Evolutionary conservation across 805 yeast species (phyloP).

Genomic region (Aciculoconidium aculeatum): DNA sequence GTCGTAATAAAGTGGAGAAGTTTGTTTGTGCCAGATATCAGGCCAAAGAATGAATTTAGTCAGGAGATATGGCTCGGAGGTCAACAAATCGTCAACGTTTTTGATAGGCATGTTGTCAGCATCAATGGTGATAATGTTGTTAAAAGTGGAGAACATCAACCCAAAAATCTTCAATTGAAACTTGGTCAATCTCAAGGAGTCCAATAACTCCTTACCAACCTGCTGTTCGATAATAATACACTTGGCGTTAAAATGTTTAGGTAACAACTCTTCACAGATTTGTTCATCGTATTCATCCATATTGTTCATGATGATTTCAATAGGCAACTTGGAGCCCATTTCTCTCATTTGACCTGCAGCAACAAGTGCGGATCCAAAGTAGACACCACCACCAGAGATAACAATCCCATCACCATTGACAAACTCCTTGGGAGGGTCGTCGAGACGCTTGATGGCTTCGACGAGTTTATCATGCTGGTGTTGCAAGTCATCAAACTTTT

Average conservation of each 20-base stretch:
- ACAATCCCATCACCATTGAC: constrained; percentile 31
- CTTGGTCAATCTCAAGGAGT: constrained; percentile 13
- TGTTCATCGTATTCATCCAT: constrained; percentile 17
- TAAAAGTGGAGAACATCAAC: constrained; percentile 27
- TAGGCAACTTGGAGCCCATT: constrained; percentile 27
- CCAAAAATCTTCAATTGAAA: constrained; percentile 28
- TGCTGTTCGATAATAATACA: constrained; percentile 23
- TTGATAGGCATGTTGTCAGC: constrained; percentile 29
- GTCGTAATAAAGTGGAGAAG: constrained; percentile 28
- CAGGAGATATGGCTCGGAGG: constrained; percentile 18
- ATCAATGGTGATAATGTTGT: constrained; percentile 27
- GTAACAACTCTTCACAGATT: constrained; percentile 22
- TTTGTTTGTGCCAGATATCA: constrained; percentile 28
- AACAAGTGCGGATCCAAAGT: constrained; percentile 24
- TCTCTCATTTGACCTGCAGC: constrained; percentile 26
- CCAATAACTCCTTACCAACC: constrained; percentile 16
- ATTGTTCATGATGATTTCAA: constrained; percentile 27
- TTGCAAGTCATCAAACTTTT: constrained; percentile 17
- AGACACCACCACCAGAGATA: constrained; percentile 23
- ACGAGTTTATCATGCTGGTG: constrained; percentile 23
- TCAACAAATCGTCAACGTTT: constrained; percentile 23
- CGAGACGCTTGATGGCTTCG: constrained; percentile 16
- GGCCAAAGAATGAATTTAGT: constrained; percentile 32
- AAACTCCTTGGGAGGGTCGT: constrained; percentile 20
- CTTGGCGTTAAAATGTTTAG: constrained; percentile 17